Evolutionary conservation across 176 grass and related monocot genomes (phyloP).

Genomic region (Musa schizocarpa): DNA sequence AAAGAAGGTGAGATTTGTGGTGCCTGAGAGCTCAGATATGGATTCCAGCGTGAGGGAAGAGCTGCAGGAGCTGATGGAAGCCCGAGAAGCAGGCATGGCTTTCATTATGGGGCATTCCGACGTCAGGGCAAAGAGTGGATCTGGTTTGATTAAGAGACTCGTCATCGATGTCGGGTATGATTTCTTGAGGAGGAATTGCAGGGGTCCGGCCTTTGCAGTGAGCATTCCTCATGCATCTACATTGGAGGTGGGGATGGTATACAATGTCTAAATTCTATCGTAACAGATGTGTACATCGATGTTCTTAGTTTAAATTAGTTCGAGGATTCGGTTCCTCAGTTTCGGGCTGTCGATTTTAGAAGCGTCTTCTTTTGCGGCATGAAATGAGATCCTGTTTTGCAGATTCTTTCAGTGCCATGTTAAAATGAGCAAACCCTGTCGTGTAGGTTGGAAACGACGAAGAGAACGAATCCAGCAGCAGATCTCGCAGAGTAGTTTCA

Average conservation of each 20-base stretch:
- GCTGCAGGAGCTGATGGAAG: constrained; percentile 73
- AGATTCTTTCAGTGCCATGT: neutral
- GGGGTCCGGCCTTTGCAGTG: constrained; percentile 63
- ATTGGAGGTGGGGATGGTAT: constrained; percentile 89
- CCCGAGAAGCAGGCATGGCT: constrained; percentile 81
- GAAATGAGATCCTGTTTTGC: neutral
- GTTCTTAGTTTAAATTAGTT: neutral
- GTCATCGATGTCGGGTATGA: constrained; percentile 73
- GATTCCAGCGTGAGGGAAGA: constrained; percentile 52
- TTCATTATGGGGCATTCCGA: constrained; percentile 78
- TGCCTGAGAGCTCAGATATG: constrained; percentile 50
- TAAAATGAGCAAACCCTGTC: neutral
- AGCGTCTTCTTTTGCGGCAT: neutral
- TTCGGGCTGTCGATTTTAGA: neutral
- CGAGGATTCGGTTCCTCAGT: neutral
- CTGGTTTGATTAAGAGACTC: constrained; percentile 62
- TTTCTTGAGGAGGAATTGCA: constrained; percentile 82
- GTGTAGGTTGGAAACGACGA: neutral
- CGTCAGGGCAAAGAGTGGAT: constrained; percentile 76
- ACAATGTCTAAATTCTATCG: constrained; percentile 47
- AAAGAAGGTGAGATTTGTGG: constrained; percentile 78
- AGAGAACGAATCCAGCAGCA: too few species aligned
- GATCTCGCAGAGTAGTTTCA: neutral
- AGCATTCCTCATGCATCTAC: constrained; percentile 81
- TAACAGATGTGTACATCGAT: neutral